Percentiles rank a stretch among this genome's conserved stretches.
These are phyloP conservation scores for Xeromyces bisporus DNA, from an alignment of 495 filamentous ascomycete species.

Conservation along the genomic window DNA sequence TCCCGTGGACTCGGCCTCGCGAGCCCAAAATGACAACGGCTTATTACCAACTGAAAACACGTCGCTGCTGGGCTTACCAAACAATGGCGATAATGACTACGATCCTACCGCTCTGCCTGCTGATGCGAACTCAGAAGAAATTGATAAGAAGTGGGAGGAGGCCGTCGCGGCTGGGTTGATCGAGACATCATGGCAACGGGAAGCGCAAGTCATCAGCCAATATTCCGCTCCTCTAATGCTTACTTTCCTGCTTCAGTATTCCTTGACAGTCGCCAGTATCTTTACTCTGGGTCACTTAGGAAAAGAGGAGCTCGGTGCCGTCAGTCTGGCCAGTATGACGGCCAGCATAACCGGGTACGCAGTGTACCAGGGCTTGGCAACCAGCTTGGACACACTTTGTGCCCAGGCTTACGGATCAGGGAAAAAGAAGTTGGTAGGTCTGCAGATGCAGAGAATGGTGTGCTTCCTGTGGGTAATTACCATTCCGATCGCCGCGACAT, in stretches of 20 bases:
- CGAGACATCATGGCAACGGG: conserved; percentile 69
- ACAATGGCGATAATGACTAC: conserved; percentile 19
- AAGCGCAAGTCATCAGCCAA: conserved; percentile 48
- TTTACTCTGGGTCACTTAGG: conserved; percentile 52
- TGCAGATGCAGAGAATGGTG: conserved; percentile 58
- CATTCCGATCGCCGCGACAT: conserved; percentile 48
- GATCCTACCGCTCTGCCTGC: too few species aligned
- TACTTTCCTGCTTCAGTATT: conserved; percentile 62
- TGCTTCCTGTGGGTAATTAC: conserved; percentile 44
- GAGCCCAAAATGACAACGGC: not conserved
- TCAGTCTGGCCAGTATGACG: conserved; percentile 50
- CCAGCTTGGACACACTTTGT: conserved; percentile 59
- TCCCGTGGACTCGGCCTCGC: not conserved
- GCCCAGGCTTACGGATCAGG: conserved; percentile 64
- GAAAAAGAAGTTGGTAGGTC: conserved; percentile 46
- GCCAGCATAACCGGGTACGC: conserved; percentile 59
- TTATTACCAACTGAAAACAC: conserved; percentile 29
- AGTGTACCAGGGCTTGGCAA: conserved; percentile 54
- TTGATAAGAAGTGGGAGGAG: conserved; percentile 57
- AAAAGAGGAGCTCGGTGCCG: conserved; percentile 45
- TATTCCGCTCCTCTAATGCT: conserved; percentile 51
- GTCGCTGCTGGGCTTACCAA: conserved; percentile 24
- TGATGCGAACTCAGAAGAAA: conserved; percentile 21
- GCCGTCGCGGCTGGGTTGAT: conserved; percentile 56
- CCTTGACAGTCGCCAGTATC: conserved; percentile 51